phyloP scores from a whole-genome alignment of 2,329 filamentous ascomycete species.

The Neofusicoccum ribis region DNA sequence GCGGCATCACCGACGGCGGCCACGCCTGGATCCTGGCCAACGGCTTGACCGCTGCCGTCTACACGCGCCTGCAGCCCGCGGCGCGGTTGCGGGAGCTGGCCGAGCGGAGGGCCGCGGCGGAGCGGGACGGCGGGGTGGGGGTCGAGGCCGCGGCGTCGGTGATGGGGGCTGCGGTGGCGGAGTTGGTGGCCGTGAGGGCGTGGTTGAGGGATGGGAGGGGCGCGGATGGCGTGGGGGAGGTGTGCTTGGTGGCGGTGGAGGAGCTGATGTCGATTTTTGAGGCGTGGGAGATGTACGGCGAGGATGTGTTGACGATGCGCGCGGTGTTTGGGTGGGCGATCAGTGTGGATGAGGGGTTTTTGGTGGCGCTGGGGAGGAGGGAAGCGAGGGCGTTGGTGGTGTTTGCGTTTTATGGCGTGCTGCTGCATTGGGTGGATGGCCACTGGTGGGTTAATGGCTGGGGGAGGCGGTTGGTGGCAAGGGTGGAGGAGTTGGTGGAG shows the following conservation, averaged over 20 bases:
- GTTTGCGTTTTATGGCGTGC: constrained; percentile 15
- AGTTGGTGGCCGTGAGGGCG: not conserved
- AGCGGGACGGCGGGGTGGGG: not conserved
- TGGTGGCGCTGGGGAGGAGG: not conserved
- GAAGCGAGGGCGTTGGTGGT: constrained; percentile 6
- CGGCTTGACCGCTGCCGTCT: no score
- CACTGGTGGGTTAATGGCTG: constrained; percentile 18
- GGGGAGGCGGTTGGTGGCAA: constrained; percentile 13
- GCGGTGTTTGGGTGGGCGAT: not conserved
- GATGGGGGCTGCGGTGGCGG: not conserved
- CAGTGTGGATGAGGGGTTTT: not conserved
- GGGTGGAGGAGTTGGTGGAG: constrained; percentile 5
- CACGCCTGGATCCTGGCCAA: no score
- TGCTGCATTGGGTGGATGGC: constrained; percentile 5
- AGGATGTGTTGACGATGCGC: not conserved
- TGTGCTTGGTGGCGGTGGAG: not conserved
- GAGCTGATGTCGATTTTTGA: not conserved
- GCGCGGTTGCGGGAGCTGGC: constrained; percentile 31
- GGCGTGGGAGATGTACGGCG: not conserved
- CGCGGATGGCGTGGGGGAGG: not conserved
- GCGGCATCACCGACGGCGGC: constrained; percentile 30
- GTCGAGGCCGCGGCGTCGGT: not conserved
- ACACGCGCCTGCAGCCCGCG: no score
- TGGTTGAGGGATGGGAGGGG: not conserved
- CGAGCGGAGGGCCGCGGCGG: not conserved